A percentile compares a stretch with the other conserved stretches of the same genome.
These are phyloP conservation scores for Amniculicola lignicola DNA, from an alignment of 495 filamentous ascomycete genomes.

Conservation along the genomic window DNA sequence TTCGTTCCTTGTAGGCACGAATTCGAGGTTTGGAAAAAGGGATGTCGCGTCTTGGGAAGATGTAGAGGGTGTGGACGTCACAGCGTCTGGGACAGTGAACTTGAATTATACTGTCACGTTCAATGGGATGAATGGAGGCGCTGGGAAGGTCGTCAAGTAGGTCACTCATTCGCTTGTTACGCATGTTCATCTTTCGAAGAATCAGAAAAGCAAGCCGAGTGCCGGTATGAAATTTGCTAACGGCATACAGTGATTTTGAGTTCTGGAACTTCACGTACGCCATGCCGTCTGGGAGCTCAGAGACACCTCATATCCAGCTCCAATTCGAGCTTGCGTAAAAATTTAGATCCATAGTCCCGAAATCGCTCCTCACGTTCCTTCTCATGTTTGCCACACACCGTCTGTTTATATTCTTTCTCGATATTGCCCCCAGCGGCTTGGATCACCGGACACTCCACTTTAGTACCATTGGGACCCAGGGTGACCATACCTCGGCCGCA, in stretches of 20 bases:
- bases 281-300: constrained; percentile 5
- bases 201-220: no score
- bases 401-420: no score
- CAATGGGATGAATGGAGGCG: constrained; percentile 17
- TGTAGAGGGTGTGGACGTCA: constrained; percentile 14
- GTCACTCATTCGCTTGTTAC: background rate
- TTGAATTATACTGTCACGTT: constrained; percentile 8
- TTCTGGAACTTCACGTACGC: constrained; percentile 25
- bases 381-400: no score
- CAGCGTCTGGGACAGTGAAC: constrained; percentile 5
- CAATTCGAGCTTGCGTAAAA: constrained; percentile 6
- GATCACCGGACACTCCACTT: no score
- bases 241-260: constrained; percentile 10
- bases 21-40: constrained; percentile 9
- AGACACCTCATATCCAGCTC: constrained; percentile 6
- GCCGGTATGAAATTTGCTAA: no score
- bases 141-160: constrained; percentile 17
- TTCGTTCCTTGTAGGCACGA: constrained; percentile 15
- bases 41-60: constrained; percentile 18
- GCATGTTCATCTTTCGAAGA: no score
- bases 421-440: no score
- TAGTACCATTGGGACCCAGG: no score
- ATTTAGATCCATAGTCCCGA: no score
- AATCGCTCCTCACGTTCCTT: no score
- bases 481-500: no score